Conservation (phyloP, 352 stramenopile species). For the Pythium biforme region DNA sequence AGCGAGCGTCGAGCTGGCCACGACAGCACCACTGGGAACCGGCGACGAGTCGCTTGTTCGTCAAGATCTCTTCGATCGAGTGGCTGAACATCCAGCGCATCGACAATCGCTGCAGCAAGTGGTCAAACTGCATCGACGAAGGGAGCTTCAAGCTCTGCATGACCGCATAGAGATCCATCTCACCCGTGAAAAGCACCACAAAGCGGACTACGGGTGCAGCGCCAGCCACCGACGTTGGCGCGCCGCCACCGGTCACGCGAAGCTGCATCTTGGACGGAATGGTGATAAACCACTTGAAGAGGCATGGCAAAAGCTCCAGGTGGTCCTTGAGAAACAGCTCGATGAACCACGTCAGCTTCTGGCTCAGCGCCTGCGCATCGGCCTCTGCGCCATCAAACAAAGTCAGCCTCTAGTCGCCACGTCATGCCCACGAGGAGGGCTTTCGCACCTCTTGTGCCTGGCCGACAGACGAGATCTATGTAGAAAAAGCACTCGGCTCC, state of each 20-base stretch:
- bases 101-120: constrained; percentile 48
- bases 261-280: constrained; percentile 53
- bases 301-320: constrained; percentile 52
- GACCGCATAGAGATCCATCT: constrained; percentile 61
- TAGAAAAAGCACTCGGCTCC: constrained; percentile 72
- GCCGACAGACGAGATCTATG: constrained; percentile 52
- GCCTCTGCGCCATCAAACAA: constrained; percentile 33
- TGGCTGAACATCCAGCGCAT: constrained; percentile 47
- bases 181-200: constrained; percentile 60
- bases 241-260: constrained; percentile 28
- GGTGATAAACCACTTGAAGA: constrained; percentile 67
- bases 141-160: constrained; percentile 50
- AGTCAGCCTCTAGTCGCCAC: no score
- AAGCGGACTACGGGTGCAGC: constrained; percentile 47
- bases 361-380: constrained; percentile 40
- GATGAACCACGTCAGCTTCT: constrained; percentile 55
- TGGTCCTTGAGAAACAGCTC: constrained; percentile 55
- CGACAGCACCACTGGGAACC: constrained; percentile 53
- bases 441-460: constrained; percentile 47
- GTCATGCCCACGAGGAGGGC: no score
- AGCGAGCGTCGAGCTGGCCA: constrained; percentile 45
- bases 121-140: constrained; percentile 61
- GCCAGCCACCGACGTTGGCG: constrained; percentile 2
- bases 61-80: constrained; percentile 58
- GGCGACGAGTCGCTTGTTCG: constrained; percentile 52